Base-by-base conservation (phyloP, 2,329 filamentous ascomycete species). In the Blastomyces parvus region DNA sequence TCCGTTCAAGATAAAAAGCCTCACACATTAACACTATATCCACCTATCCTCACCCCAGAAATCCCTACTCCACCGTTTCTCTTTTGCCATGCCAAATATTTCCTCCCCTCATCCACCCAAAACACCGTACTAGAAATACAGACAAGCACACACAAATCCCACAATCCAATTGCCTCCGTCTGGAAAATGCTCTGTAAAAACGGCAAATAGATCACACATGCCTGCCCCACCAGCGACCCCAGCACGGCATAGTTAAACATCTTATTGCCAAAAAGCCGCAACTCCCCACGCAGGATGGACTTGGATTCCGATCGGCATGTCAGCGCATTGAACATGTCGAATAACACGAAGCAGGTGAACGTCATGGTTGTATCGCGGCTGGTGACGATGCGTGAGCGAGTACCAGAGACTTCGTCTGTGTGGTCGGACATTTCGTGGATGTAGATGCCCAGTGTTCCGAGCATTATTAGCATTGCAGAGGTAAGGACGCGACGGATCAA, bases 271-370 rank as follows among this genome's bases (percentile, higher is more conserved):
- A 94, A 89, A 14, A 96, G 75, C 9, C 88, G 86, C 60, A 96
- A 82, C 73, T 99, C 92, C 50, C 94, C 93, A 33, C 88, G 83
- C 3, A 99, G 83, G 5, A 99, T 82, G 13, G 90, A 95, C 75
- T 97, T 97, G 66, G 84, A 86, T 73, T 96, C 92, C 8, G 89
- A 95, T 58, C 94, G 90, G 77, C 94, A 99, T 19, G 90, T 88
- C 27, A 99, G 82, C 1, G 94, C 94, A 76, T 99, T 97, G 82
- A 97, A 97, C 94, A 99, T 99, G 81, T 99, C 94, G 76, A 97
- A 99, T 62, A 99, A 84, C 56, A 99, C 94, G 73, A 99, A 99
- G 77, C 92, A 96, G 6, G 94, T 99, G 74, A 99, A 99, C 0
- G 94, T 97, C 89, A 99, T 97, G 67, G 94, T 99, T 1, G 94